Base-by-base conservation (phyloP, 345 rosid genomes). In the Eutrema heterophyllum region DNA sequence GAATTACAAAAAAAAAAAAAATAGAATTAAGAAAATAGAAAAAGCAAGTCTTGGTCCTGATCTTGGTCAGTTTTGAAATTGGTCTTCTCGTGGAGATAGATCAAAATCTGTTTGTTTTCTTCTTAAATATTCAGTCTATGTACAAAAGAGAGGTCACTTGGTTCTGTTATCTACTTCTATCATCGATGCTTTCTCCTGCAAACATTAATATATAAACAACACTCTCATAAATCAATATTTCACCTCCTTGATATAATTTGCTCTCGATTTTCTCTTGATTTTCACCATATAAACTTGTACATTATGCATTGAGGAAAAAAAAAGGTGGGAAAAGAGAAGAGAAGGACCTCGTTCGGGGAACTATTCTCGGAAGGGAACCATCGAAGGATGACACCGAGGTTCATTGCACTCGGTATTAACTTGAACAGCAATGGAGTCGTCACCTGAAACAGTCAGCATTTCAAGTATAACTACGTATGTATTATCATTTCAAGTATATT, bases 361-460 rank as follows among this genome's bases (percentile, higher is more conserved):
- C 41, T 73, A 79, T 74, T 84, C 54, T 92, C 97, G 12, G 91
- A 54, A 29, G 99, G 93, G 64, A 95, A 90, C 97, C 93, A 92
- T 62, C 85, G 89, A 81, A 92, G 72, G 68, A 95, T 90, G 45
- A 84, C 76, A 5, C 99, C 97, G 78, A 92, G 81, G 85, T 88
- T 90, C 89, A 90, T 85, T 58, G 88, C 86, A 55, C 77, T 85
- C 3, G 97, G 97, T 70, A 90, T 89, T 84, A 92, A 75, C 81
- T 86, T 92, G 91, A 95, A 95, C 64, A 95, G 64, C 57, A 95
- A 80, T 50, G 97, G 97, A 58, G 97, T 90, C 30, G 97, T 95
- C 21, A 92, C 99, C 99, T 90, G 87, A 48, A 59, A 80, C 48
- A 40, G 30, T 48, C 55, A 72, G 10, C 59, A 74, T 52, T 66